phyloP scores from a whole-genome alignment of 208 protist genomes.

The Acanthamoeba sp. region DNA sequence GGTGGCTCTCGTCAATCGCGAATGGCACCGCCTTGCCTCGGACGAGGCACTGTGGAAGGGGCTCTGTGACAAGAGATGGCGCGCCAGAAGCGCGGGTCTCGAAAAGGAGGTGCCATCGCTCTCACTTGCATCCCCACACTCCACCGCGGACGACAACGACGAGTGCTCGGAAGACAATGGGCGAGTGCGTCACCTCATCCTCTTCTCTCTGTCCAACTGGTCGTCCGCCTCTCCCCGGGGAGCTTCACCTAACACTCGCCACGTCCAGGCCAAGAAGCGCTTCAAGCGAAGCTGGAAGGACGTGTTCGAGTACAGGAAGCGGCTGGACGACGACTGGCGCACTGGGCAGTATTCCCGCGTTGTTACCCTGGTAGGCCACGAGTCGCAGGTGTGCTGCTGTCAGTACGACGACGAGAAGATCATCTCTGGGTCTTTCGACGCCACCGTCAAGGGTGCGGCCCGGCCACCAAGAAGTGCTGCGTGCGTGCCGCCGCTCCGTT shows the following conservation, averaged over 20 bases:
- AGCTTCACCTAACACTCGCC: neutral
- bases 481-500: too few species aligned
- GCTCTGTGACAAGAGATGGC: conserved; percentile 39
- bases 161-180: conserved; percentile 11
- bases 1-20: conserved; percentile 42
- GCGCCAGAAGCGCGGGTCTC: neutral
- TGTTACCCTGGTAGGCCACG: conserved; percentile 7
- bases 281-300: conserved; percentile 50
- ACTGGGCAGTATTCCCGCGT: conserved; percentile 47
- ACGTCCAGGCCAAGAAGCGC: conserved; percentile 40
- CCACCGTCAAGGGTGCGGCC: conserved; percentile 28
- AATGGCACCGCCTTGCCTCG: conserved; percentile 15
- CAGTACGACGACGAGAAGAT: conserved; percentile 69
- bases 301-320: conserved; percentile 44
- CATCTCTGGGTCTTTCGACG: conserved; percentile 62
- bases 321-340: conserved; percentile 58
- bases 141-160: neutral
- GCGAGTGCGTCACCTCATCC: neutral
- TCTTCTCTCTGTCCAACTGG: too few species aligned
- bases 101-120: neutral
- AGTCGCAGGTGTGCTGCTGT: conserved; percentile 65
- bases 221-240: too few species aligned
- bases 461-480: too few species aligned
- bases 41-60: conserved; percentile 61
- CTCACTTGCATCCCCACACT: neutral